Evolutionary conservation across 768 basidiomycete species (phyloP).

Genomic region (Galerina marginata): DNA sequence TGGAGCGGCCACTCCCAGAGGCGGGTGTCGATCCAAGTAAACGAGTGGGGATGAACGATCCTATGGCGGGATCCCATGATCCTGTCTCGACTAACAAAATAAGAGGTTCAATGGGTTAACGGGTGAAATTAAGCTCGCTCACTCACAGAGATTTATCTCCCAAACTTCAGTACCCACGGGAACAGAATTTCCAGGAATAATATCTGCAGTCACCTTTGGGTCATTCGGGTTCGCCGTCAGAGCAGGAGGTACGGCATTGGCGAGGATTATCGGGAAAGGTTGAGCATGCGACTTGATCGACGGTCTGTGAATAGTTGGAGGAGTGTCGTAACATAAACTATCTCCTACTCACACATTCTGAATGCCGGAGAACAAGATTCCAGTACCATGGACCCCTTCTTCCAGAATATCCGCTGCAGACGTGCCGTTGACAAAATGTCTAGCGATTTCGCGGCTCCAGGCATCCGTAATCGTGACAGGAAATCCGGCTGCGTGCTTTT

Average conservation of each 20-base stretch:
- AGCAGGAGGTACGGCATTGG: constrained; percentile 11
- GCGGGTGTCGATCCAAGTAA: constrained; percentile 10
- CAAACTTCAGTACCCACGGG: constrained; percentile 15
- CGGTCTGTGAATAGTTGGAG: not conserved
- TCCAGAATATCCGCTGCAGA: constrained; percentile 1
- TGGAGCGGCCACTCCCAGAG: not conserved
- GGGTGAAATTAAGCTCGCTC: not conserved
- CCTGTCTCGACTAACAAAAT: constrained; percentile 9
- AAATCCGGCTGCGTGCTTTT: constrained; percentile 8
- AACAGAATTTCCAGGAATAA: constrained; percentile 12
- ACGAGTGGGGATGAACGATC: constrained; percentile 10
- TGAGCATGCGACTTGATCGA: constrained; percentile 12
- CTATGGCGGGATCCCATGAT: constrained; percentile 15
- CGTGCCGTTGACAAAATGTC: constrained; percentile 15
- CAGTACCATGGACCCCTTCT: constrained; percentile 8
- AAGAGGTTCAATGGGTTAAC: not conserved
- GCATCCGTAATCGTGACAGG: constrained; percentile 17
- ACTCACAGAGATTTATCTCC: constrained; percentile 14
- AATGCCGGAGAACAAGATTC: constrained; percentile 11
- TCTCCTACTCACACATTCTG: constrained; percentile 1
- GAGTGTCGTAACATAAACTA: not conserved
- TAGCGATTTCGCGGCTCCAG: constrained; percentile 7
- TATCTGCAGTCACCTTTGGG: not conserved
- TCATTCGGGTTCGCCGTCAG: constrained; percentile 10
- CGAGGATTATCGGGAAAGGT: constrained; percentile 15